These are phyloP conservation scores for Candida ficus DNA, from an alignment of 805 yeast genomes.

Conservation along the genomic window DNA sequence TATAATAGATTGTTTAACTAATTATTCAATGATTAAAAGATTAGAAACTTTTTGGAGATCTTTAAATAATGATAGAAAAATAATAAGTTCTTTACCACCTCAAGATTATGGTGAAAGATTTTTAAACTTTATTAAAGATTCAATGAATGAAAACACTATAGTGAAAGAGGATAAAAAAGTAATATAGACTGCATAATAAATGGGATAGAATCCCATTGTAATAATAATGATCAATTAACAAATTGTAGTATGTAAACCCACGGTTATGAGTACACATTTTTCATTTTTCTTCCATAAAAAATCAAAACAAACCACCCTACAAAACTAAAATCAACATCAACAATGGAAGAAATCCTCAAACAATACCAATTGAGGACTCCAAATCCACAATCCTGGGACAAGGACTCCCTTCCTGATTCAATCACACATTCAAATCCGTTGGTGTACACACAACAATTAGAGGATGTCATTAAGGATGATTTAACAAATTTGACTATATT, in stretches of 20 bases:
- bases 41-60: conserved; percentile 85
- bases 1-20: conserved; percentile 88
- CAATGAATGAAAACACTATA: conserved; percentile 27
- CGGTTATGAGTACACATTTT: too few species aligned
- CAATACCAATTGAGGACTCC: conserved; percentile 41
- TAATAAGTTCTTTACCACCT: conserved; percentile 89
- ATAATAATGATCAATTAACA: too few species aligned
- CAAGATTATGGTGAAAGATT: conserved; percentile 86
- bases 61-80: conserved; percentile 57
- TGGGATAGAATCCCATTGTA: too few species aligned
- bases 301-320: not conserved
- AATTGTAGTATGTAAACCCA: too few species aligned
- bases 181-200: too few species aligned
- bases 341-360: conserved; percentile 27
- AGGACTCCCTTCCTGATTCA: conserved; percentile 25
- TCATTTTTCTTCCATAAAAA: not conserved
- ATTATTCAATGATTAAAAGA: conserved; percentile 65
- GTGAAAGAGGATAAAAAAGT: conserved; percentile 5
- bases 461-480: conserved; percentile 22
- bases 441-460: conserved; percentile 12
- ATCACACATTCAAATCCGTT: conserved; percentile 15
- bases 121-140: conserved; percentile 54
- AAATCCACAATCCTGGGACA: conserved; percentile 36
- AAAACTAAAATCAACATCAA: not conserved
- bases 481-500: conserved; percentile 15